Percentiles rank a stretch among this genome's conserved stretches.
These are phyloP conservation scores for Paulownia fortunei DNA, from an alignment of 257 asterid species.

Conservation along the genomic window DNA sequence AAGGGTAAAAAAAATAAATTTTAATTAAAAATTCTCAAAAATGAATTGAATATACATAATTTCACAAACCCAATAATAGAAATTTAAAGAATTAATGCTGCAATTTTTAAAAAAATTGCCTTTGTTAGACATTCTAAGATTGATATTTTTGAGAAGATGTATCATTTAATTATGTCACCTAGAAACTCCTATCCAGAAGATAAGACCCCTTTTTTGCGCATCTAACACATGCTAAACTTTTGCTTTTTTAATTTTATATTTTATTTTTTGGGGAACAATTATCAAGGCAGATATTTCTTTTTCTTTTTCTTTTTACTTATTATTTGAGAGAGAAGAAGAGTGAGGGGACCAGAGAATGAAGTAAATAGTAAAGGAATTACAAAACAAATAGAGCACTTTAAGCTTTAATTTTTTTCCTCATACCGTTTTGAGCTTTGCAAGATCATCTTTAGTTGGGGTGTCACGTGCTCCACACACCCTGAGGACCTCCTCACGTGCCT, in stretches of 20 bases:
- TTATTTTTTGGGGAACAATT: slow-evolving; percentile 24
- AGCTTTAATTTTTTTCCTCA: not conserved
- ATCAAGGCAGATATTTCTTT: slow-evolving; percentile 32
- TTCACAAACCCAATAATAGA: slow-evolving; percentile 5
- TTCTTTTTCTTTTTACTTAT: not conserved
- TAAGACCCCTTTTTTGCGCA: slow-evolving; percentile 47
- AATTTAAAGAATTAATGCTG: not conserved
- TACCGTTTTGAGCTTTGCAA: slow-evolving; percentile 87
- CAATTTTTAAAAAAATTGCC: not conserved
- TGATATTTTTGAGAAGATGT: slow-evolving; percentile 29
- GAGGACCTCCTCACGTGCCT: slow-evolving; percentile 98
- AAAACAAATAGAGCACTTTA: not conserved
- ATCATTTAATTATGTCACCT: slow-evolving; percentile 25
- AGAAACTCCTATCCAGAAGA: slow-evolving; percentile 40
- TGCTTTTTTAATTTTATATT: slow-evolving; percentile 13
- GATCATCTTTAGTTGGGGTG: slow-evolving; percentile 69
- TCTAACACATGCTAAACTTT: slow-evolving; percentile 55
- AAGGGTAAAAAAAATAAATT: not conserved
- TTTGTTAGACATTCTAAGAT: slow-evolving; percentile 30
- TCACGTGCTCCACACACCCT: slow-evolving; percentile 88
- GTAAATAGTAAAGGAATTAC: not conserved
- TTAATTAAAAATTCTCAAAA: not conserved
- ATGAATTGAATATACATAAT: not conserved
- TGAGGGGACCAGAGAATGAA: slow-evolving; percentile 39
- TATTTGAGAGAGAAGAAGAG: not conserved